These are phyloP conservation scores for rapeseed (Brassica napus) DNA, from an alignment of 345 rosid species.

Conservation along the genomic window DNA sequence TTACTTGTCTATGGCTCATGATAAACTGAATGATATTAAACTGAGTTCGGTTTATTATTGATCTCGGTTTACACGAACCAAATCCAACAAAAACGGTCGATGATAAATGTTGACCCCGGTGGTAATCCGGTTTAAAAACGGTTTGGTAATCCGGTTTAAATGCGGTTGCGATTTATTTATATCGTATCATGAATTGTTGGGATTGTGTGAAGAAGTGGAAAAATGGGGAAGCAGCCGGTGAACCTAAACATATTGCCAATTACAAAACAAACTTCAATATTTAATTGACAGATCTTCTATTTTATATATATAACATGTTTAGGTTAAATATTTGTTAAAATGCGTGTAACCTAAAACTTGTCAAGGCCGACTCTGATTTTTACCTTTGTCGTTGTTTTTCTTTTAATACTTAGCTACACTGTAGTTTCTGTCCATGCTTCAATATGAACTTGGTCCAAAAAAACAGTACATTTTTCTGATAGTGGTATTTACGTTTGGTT, in stretches of 20 bases:
- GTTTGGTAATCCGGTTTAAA: too few relatives aligned
- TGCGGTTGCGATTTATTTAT: too few relatives aligned
- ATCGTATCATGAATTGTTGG: slow-evolving; percentile 1
- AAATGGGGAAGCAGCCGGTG: too few relatives aligned
- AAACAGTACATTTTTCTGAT: too few relatives aligned
- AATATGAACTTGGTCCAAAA: too few relatives aligned
- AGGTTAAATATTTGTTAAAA: not conserved
- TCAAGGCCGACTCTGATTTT: not conserved
- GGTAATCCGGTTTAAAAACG: too few relatives aligned
- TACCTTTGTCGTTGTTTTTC: not conserved
- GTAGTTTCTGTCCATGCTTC: not conserved
- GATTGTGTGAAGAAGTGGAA: not conserved
- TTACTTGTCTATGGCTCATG: too few relatives aligned
- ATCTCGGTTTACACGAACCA: not conserved
- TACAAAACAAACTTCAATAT: not conserved
- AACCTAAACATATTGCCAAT: not conserved
- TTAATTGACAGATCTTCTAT: not conserved
- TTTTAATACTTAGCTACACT: not conserved
- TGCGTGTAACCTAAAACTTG: not conserved
- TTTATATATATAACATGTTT: not conserved
- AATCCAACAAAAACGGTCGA: too few relatives aligned
- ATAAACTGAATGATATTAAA: not conserved
- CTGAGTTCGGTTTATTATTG: not conserved
- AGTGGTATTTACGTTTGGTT: not conserved
- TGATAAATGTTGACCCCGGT: too few relatives aligned